Conservation (phyloP, 257 asterid genomes). For the Penstemon barbatus region DNA sequence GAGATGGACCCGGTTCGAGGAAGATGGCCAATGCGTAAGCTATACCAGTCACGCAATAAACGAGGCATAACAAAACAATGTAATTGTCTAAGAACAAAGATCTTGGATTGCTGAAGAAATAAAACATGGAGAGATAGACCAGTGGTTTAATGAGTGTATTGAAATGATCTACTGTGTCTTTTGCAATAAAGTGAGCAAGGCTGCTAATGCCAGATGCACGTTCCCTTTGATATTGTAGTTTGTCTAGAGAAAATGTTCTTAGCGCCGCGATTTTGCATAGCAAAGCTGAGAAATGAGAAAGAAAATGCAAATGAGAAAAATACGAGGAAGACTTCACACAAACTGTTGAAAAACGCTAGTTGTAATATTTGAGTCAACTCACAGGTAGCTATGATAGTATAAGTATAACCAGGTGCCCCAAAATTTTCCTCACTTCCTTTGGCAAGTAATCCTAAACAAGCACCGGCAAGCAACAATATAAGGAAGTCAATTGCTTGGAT, state of each 20-base stretch:
- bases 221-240: slow-evolving; percentile 61
- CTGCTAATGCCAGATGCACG: slow-evolving; percentile 79
- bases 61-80: slow-evolving; percentile 61
- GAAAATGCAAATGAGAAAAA: not conserved
- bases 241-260: slow-evolving; percentile 66
- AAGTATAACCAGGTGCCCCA: slow-evolving; percentile 81
- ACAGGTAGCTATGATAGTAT: slow-evolving; percentile 93
- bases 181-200: slow-evolving; percentile 64
- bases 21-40: slow-evolving; percentile 67
- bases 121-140: slow-evolving; percentile 71
- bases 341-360: no score
- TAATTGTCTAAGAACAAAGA: slow-evolving; percentile 61
- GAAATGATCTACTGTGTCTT: slow-evolving; percentile 75
- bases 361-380: slow-evolving; percentile 33
- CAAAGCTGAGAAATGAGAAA: slow-evolving; percentile 42
- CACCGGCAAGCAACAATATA: slow-evolving; percentile 88
- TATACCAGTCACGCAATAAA: slow-evolving; percentile 71
- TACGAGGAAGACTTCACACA: not conserved
- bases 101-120: slow-evolving; percentile 72
- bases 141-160: slow-evolving; percentile 64
- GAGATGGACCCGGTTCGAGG: slow-evolving; percentile 78
- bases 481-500: slow-evolving; percentile 78
- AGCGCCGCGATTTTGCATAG: slow-evolving; percentile 68
- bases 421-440: slow-evolving; percentile 74
- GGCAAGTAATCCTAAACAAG: slow-evolving; percentile 78